phyloP scores from a whole-genome alignment of 164 flowering plant species.

The Stephania japonica region DNA sequence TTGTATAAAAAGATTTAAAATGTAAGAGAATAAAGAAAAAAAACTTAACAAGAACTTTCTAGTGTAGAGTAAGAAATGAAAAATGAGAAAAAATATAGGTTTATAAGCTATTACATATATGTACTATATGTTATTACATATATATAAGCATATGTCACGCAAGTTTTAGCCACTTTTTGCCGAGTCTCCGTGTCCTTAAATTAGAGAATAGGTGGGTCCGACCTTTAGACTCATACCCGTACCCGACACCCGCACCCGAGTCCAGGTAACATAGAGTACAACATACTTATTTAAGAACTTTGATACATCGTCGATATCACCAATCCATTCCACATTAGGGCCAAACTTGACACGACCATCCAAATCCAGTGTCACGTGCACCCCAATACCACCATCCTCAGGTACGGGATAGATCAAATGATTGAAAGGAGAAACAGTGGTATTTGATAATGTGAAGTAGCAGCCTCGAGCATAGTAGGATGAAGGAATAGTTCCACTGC shows the following conservation, averaged over 20 bases:
- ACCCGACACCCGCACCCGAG: no score
- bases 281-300: constrained; percentile 70
- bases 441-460: constrained; percentile 66
- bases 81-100: background rate
- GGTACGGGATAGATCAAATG: constrained; percentile 90
- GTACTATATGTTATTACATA: no score
- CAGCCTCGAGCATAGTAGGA: constrained; percentile 85
- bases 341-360: constrained; percentile 82
- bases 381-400: constrained; percentile 93
- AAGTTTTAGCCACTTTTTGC: no score
- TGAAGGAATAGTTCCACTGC: constrained; percentile 30
- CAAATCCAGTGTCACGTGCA: constrained; percentile 85
- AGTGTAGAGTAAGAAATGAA: background rate
- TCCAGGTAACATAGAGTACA: no score
- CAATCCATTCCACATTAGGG: constrained; percentile 94
- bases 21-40: no score
- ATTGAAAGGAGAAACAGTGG: constrained; percentile 49
- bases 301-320: constrained; percentile 48
- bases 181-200: no score
- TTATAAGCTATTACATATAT: no score
- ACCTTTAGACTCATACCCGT: no score
- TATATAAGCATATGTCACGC: no score
- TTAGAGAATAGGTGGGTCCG: no score
- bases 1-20: no score
- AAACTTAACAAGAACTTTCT: background rate